Percentiles rank a stretch among this genome's conserved stretches.
Evolutionary conservation across 805 yeast species (phyloP).

Genomic region (Saturnispora sanitii): DNA sequence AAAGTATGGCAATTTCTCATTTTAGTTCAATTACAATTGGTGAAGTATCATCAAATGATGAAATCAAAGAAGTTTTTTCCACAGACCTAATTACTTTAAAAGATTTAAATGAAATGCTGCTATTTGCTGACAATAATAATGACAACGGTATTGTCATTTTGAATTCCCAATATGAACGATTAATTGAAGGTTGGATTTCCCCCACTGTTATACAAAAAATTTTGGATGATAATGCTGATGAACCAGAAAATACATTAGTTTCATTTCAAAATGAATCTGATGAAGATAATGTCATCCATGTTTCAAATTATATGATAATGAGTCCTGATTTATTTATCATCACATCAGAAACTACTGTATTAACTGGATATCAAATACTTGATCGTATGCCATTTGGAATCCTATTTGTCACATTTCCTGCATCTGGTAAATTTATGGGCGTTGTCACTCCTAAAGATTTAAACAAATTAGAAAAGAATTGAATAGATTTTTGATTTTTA

Average conservation of each 20-base stretch:
- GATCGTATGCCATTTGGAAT: conserved; percentile 4
- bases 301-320: not conserved
- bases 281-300: not conserved
- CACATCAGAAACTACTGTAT: not conserved
- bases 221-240: not conserved
- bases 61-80: not conserved
- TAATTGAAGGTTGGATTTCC: conserved; percentile 4
- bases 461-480: not conserved
- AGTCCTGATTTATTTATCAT: conserved; percentile 1
- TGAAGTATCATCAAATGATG: not conserved
- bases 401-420: not conserved
- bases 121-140: not conserved
- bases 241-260: not conserved
- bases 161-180: conserved; percentile 1
- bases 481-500: no score
- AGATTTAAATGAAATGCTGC: not conserved
- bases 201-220: not conserved
- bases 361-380: conserved; percentile 6
- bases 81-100: conserved; percentile 1
- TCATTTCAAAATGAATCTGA: not conserved
- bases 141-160: conserved; percentile 4
- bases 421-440: not conserved
- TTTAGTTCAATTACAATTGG: conserved; percentile 4
- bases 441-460: not conserved
- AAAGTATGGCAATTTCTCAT: conserved; percentile 10